Evolutionary conservation across 2,329 filamentous ascomycete genomes (phyloP).

Genomic region (Intubia oerlemansii): DNA sequence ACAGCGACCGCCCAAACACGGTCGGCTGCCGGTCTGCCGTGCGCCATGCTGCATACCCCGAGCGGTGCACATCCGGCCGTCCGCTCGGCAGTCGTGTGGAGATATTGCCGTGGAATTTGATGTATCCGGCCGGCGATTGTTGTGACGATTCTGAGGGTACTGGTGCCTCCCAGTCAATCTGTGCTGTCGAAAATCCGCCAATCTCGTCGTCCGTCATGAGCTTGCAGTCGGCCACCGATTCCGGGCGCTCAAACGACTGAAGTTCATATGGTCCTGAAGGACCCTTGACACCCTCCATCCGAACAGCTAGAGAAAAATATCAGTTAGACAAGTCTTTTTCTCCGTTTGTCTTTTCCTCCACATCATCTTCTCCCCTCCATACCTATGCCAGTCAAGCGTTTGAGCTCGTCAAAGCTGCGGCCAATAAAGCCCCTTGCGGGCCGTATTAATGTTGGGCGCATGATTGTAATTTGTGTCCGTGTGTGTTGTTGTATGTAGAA

Average conservation of each 20-base stretch:
- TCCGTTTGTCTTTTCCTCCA: neutral
- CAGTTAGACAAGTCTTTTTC: neutral
- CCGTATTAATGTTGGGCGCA: conserved; percentile 23
- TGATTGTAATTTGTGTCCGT: conserved; percentile 15
- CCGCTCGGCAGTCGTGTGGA: conserved; percentile 64
- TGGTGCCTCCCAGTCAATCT: conserved; percentile 40
- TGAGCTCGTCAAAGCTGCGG: conserved; percentile 38
- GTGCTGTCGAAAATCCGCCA: conserved; percentile 61
- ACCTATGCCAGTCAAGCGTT: conserved; percentile 34
- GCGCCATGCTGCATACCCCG: conserved; percentile 78
- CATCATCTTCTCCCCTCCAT: conserved; percentile 5
- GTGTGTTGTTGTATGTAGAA: too few relatives aligned
- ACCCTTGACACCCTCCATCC: conserved; percentile 41
- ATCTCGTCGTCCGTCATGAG: conserved; percentile 74
- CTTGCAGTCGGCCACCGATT: conserved; percentile 35
- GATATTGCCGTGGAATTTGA: conserved; percentile 71
- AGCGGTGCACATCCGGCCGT: conserved; percentile 51
- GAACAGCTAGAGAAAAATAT: too few relatives aligned
- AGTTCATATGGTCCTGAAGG: conserved; percentile 43
- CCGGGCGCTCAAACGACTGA: conserved; percentile 34
- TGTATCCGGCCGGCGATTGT: conserved; percentile 26
- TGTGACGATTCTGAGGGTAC: conserved; percentile 5
- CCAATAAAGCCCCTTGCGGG: conserved; percentile 32
- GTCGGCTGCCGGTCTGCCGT: conserved; percentile 58
- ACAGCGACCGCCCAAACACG: conserved; percentile 67